These are phyloP conservation scores for Aureobasidium subglaciale DNA, from an alignment of 2,329 filamentous ascomycete genomes.

Conservation along the genomic window DNA sequence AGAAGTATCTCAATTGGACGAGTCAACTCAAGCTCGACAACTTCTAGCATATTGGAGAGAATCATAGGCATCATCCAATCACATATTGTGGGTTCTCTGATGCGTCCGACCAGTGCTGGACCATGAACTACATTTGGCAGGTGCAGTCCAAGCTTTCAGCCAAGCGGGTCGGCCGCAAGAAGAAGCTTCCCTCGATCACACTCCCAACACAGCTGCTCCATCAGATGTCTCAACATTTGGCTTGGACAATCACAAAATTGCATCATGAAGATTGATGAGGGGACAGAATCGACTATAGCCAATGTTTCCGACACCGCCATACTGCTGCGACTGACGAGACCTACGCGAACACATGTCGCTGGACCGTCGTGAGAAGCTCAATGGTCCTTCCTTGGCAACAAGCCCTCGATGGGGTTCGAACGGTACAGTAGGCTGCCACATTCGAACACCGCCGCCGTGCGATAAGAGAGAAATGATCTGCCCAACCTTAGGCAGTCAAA, in stretches of 20 bases:
- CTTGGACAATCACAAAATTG: too few relatives aligned
- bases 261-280: too few relatives aligned
- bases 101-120: neutral
- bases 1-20: too few relatives aligned
- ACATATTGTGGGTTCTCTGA: too few relatives aligned
- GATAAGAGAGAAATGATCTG: conserved; percentile 7
- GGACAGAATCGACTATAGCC: too few relatives aligned
- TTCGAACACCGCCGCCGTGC: neutral
- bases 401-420: neutral
- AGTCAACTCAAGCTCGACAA: too few relatives aligned
- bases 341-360: too few relatives aligned
- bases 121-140: neutral
- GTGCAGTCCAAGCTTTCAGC: neutral
- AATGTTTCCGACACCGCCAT: neutral
- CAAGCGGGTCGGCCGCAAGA: neutral
- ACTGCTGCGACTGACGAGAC: too few relatives aligned
- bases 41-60: too few relatives aligned
- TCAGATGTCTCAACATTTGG: too few relatives aligned
- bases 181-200: neutral
- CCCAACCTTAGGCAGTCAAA: conserved; percentile 10
- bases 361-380: too few relatives aligned
- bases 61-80: neutral
- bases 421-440: conserved; percentile 6
- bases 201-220: too few relatives aligned
- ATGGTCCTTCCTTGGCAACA: conserved; percentile 4